Conservation (phyloP, 352 stramenopile species). For the Aphanomyces euteiches region DNA sequence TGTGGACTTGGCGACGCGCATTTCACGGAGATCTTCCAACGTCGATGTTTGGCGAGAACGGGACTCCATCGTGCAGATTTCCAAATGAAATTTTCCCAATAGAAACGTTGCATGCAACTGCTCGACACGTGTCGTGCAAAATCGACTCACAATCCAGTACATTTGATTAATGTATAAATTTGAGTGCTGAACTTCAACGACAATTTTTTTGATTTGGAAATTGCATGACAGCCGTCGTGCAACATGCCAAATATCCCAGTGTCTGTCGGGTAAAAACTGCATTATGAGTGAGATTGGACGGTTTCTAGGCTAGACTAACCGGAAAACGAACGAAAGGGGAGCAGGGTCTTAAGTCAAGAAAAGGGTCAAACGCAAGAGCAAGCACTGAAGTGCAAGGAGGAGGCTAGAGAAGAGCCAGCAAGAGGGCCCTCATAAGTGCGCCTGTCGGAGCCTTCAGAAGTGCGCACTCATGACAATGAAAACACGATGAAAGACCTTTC, state of each 20-base stretch:
- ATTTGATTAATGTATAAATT: not conserved
- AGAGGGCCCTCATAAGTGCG: too few relatives aligned
- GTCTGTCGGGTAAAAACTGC: slow-evolving; percentile 9
- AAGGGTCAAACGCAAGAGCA: too few relatives aligned
- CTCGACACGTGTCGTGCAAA: slow-evolving; percentile 18
- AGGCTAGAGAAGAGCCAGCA: too few relatives aligned
- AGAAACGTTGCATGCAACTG: not conserved
- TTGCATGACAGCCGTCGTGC: slow-evolving; percentile 1
- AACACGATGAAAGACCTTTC: too few relatives aligned
- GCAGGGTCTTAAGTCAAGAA: too few relatives aligned
- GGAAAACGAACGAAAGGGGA: too few relatives aligned
- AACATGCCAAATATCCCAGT: not conserved
- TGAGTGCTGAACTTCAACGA: not conserved
- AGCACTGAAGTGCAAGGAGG: too few relatives aligned
- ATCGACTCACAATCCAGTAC: not conserved
- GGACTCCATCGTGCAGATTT: not conserved
- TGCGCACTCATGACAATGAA: too few relatives aligned
- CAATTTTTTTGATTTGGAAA: not conserved
- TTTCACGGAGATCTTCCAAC: slow-evolving; percentile 1
- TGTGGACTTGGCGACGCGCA: slow-evolving; percentile 9
- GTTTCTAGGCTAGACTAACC: too few relatives aligned
- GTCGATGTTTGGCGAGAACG: not conserved
- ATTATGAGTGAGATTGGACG: too few relatives aligned
- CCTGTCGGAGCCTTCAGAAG: too few relatives aligned
- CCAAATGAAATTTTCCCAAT: not conserved